Evolutionary conservation across 2,329 filamentous ascomycete genomes (phyloP), one percentile per base, ranked within the genome.

Genomic region (Colletotrichum navitas): DNA sequence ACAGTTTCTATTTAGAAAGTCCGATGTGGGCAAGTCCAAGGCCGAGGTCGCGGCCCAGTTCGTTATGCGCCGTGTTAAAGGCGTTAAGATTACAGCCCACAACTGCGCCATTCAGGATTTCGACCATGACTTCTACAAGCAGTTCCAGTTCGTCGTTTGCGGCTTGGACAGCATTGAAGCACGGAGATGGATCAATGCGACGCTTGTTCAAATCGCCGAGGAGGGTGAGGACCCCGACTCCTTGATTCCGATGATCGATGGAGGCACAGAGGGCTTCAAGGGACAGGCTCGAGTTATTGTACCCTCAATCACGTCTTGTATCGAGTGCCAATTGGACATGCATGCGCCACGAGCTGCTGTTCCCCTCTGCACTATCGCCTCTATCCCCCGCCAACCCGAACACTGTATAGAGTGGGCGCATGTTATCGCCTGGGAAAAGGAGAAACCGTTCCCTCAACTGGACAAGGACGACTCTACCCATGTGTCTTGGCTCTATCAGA

Each of bases 381-480:
- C 94, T 24, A 98, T 99, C 75, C 96, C 96, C 12, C 93, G 96
- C 18, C 96, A 99, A 79, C 96, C 96, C 1, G 95, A 98, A 80
- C 96, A 99, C 83, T 99, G 96, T 80, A 93, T 99, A 78, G 96
- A 99, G 83, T 99, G 96, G 96, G 97, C 96, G 0, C 95, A 98
- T 80, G 92, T 98, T 78, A 98, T 99, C 74, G 96, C 96, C 51
- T 99, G 96, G 96, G 94, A 97, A 73, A 89, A 92, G 76, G 90
- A 94, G 78, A 92, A 92, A 79, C 93, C 92, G 74, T 97, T 95
- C 75, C 91, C 94, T 24, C 87, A 89, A 45, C 91, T 99, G 59
- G 96, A 99, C 83, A 98, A 94, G 76, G 97, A 99, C 81, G 94
- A 99, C 77, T 93, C 97, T 51, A 94, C 97, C 79, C 96, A 99